Evolutionary conservation across 2,329 filamentous ascomycete genomes (phyloP), one percentile per base, ranked within the genome.

Genomic region (Triangularia verruculosa): DNA sequence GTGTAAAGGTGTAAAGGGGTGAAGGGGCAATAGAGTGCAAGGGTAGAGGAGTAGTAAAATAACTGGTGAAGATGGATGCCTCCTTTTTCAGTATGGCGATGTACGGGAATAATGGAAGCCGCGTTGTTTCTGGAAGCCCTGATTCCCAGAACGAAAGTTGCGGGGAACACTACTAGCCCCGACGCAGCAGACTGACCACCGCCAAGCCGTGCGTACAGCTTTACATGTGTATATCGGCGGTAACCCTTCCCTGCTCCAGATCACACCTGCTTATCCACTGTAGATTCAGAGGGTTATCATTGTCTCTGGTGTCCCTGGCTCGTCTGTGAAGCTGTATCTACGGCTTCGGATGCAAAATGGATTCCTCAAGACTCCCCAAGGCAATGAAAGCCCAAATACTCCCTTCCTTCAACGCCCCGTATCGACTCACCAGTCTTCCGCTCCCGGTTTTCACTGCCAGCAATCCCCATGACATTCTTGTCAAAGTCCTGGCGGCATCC

Each of bases 401-500:
- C 52, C 73, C 77, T 3, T 72, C 71, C 12, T 79, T 78, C 72
- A 78, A 78, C 61, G 74, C 69, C 4, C 77, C 78, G 1, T 80
- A 80, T 67, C 70, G 61, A 13, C 70, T 81, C 12, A 72, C 72
- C 57, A 66, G 72, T 5, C 69, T 78, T 1, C 73, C 76, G 2
- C 58, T 78, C 6, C 78, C 78, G 3, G 61, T 69, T n/a, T 71
- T 69, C 30, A 43, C 34, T 6, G 34, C 34, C 34, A n/a, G 17
- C 20, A 64, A 62, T 1, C 66, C 73, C 2, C 64, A 80, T 64
- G 79, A 81, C 63, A 57, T 82, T 24, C 74, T 82, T 17, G 76
- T 82, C 69, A 75, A 75, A 62, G 79, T 82, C 39, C 75, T 78
- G 56, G 79, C 79, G 4, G 78, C 78, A 9, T 80, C 78, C 1